Evolutionary conservation across 164 flowering plant genomes (phyloP).

Genomic region (Echeveria elegans): DNA sequence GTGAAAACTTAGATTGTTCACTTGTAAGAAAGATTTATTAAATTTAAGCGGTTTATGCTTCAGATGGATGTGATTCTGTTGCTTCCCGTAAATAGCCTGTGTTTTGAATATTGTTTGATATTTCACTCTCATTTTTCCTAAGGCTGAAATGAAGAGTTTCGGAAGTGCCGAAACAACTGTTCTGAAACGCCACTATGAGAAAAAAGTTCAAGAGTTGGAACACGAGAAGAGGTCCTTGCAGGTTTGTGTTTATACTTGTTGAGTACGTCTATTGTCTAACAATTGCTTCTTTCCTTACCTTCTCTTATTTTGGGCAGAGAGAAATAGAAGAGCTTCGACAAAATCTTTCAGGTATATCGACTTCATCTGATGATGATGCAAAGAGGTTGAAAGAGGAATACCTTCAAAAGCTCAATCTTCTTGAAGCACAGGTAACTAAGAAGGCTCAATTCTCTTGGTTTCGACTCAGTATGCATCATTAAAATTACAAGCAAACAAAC

Average conservation of each 20-base stretch:
- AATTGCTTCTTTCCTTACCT: not conserved
- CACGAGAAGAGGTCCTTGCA: slow-evolving; percentile 63
- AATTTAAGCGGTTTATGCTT: too few species aligned
- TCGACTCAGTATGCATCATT: not conserved
- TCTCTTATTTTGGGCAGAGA: slow-evolving; percentile 35
- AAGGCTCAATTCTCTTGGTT: not conserved
- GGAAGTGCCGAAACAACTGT: slow-evolving; percentile 55
- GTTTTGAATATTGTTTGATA: not conserved
- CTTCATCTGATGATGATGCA: slow-evolving; percentile 73
- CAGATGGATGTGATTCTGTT: not conserved
- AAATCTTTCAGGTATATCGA: slow-evolving; percentile 63
- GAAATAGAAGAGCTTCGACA: slow-evolving; percentile 73
- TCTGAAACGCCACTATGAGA: slow-evolving; percentile 91
- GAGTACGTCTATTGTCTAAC: not conserved
- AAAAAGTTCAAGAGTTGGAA: slow-evolving; percentile 82
- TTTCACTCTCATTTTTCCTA: slow-evolving; percentile 12
- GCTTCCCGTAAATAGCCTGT: not conserved
- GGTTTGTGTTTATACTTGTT: slow-evolving; percentile 28
- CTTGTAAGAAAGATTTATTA: too few species aligned
- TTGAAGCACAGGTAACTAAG: slow-evolving; percentile 71
- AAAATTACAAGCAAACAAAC: not conserved
- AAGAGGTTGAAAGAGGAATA: slow-evolving; percentile 80
- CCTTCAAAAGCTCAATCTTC: slow-evolving; percentile 78
- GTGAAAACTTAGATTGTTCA: too few species aligned
- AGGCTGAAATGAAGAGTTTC: slow-evolving; percentile 97